These are phyloP conservation scores for Haberlea rhodopensis DNA, from an alignment of 257 asterid species.

Conservation along the genomic window DNA sequence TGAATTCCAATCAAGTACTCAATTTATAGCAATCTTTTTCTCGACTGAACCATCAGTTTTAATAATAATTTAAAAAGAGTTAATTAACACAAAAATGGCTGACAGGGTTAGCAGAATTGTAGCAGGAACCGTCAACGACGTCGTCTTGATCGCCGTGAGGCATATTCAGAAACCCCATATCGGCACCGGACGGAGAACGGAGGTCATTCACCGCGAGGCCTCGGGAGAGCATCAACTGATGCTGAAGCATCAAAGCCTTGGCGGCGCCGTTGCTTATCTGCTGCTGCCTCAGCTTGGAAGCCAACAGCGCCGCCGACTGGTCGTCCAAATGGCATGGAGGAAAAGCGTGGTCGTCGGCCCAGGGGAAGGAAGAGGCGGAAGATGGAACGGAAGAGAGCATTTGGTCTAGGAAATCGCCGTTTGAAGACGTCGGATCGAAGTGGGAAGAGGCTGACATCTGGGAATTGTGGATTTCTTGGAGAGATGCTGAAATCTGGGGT, in stretches of 20 bases:
- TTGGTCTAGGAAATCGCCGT: constrained; percentile 76
- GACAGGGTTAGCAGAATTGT: constrained; percentile 50
- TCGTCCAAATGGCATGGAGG: constrained; percentile 41
- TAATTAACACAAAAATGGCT: constrained; percentile 21
- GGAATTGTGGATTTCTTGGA: constrained; percentile 44
- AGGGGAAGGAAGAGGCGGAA: constrained; percentile 41
- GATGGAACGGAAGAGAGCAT: constrained; percentile 67
- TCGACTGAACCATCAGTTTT: no score
- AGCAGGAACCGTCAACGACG: constrained; percentile 38
- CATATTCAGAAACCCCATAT: constrained; percentile 37
- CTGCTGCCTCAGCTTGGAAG: constrained; percentile 62
- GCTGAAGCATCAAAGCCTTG: constrained; percentile 70
- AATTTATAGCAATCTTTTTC: background rate
- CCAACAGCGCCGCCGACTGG: constrained; percentile 43
- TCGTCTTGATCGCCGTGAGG: constrained; percentile 52
- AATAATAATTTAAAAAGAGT: no score
- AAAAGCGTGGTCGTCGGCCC: constrained; percentile 37
- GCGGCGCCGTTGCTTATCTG: constrained; percentile 63
- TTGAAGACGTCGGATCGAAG: constrained; percentile 58
- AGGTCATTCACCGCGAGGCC: constrained; percentile 45
- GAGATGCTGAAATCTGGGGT: constrained; percentile 46
- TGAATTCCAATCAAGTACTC: background rate
- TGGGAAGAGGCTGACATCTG: constrained; percentile 33
- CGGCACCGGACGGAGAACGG: constrained; percentile 41
- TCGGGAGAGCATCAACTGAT: constrained; percentile 61